Evolutionary conservation across 2,329 filamentous ascomycete genomes (phyloP), one percentile per base, ranked within the genome.

Genomic region (Juglanconis sp.): DNA sequence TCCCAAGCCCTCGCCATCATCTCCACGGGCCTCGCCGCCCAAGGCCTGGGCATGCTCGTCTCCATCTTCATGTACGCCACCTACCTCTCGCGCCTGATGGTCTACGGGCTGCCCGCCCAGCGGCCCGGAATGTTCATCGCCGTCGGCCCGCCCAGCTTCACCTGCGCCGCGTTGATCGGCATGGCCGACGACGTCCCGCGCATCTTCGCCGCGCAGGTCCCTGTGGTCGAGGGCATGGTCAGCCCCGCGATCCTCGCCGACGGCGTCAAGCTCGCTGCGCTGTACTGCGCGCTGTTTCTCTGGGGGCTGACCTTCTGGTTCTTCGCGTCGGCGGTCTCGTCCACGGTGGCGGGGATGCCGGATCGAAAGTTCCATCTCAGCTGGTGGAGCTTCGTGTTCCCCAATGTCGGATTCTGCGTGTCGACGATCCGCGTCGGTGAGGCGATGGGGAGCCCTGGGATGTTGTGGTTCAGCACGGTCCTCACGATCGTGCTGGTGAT

Each of bases 311-410:
- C 77, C 53, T 68, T 80, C 13, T 87, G 85, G 82, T 84, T 81
- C 81, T 86, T 84, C 69, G 76, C 73, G 52, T 76, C 79, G 30
- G 78, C 77, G 3, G 69, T 74, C 24, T 72, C 79, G 32, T 79
- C 79, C n/a, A 74, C 80, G 7, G 60, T 77, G 58, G 64, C 68
- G 4, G 74, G 73, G 15, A 70, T 72, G 62, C 68, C 67, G 13
- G 69, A 71, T 48, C 64, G 67, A 56, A 65, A 56, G 53, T 79
- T 79, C 60, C 76, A 74, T 60, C 69, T 78, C 36, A 77, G 74
- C 56, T 89, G 85, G 85, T 87, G 83, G 79, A 83, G 84, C 5
- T 86, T 87, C 70, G 81, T 89, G 38, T 89, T 88, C 67, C 86
- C 86, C 5, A 88, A 88, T 61, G 84, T 82, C 1, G 86, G 86